Percentiles rank a stretch among this genome's conserved stretches.
phyloP scores from a whole-genome alignment of 2,329 filamentous ascomycete species.

The Fusarium humuli region DNA sequence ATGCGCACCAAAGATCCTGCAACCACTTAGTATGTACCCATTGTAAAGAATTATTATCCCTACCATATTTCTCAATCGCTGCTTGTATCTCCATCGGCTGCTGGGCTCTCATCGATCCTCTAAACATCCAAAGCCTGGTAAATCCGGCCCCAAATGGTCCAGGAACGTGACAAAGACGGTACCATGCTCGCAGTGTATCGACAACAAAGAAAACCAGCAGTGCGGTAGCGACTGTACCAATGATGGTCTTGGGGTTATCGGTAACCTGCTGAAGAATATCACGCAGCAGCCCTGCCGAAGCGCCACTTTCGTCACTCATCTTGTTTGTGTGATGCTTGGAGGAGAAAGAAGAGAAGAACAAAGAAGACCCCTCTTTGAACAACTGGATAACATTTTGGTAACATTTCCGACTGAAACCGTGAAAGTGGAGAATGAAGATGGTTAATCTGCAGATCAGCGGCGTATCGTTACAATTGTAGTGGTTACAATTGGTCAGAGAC shows the following conservation, averaged over 20 bases:
- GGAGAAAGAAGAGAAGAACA: neutral
- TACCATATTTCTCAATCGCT: constrained; percentile 24
- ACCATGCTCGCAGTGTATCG: constrained; percentile 41
- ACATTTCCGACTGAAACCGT: neutral
- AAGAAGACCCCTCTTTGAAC: neutral
- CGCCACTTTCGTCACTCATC: neutral
- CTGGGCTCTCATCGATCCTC: constrained; percentile 40
- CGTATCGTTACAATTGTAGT: neutral
- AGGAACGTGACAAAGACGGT: constrained; percentile 51
- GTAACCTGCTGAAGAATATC: neutral
- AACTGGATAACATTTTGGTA: neutral
- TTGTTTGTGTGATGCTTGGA: neutral
- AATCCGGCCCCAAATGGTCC: constrained; percentile 51
- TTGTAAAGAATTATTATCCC: accelerated
- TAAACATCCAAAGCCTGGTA: constrained; percentile 51
- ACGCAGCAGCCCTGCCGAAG: neutral
- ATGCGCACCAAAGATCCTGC: constrained; percentile 11
- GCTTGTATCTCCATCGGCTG: constrained; percentile 43
- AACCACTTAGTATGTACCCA: accelerated
- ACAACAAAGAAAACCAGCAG: constrained; percentile 18
- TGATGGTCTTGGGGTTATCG: neutral
- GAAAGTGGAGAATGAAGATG: neutral
- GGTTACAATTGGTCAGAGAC: neutral
- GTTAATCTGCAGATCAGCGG: neutral
- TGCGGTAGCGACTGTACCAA: neutral